Evolutionary conservation across 2,329 filamentous ascomycete genomes (phyloP), one percentile per base, ranked within the genome.

Genomic region (Talaromyces sp.): DNA sequence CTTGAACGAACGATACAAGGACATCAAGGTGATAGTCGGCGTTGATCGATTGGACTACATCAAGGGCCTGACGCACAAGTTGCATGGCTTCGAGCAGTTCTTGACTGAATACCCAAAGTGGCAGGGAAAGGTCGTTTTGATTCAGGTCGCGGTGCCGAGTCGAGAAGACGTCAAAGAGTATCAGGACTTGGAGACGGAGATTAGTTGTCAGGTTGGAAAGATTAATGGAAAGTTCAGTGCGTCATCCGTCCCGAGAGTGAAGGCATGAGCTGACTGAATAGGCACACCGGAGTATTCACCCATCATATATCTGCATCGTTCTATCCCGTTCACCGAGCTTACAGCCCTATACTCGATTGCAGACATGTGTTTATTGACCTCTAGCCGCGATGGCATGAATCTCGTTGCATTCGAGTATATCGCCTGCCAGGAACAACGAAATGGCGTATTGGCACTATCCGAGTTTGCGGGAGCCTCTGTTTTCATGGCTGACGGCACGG

Each of bases 351-450:
- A 98, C 73, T 90, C 91, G 21, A 86, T 93, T 18, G 92, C 91
- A 2, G 93, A 96, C 72, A 89, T 90, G 56, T 96, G 92, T 72
- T 83, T 97, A 5, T 91, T 96, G 44, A 93, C 89, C 3, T 96
- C 90, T 0, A 96, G 90, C 5, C 88, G 93, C 48, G 93, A 98
- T 72, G 93, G 93, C 71, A 97, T 98, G 93, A 98, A 98, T 75
- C 84, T 98, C 14, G 93, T 98, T 21, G 93, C 92, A 0, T 97
- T 96, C 77, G 93, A 98, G 77, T 98, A 97, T 78, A 95, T 97
- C 65, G 93, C 93, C 16, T 93, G 91, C 23, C 93, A 97, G 74
- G 85, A 88, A 68, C 85, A 93, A 70, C 86, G 89, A 60, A 90
- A 96, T 72, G 93, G 93, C 54, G 90, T 93, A 58, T 90, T 98